These are phyloP conservation scores for Aspergillus unguis DNA, from an alignment of 2,329 filamentous ascomycete species.

Conservation along the genomic window DNA sequence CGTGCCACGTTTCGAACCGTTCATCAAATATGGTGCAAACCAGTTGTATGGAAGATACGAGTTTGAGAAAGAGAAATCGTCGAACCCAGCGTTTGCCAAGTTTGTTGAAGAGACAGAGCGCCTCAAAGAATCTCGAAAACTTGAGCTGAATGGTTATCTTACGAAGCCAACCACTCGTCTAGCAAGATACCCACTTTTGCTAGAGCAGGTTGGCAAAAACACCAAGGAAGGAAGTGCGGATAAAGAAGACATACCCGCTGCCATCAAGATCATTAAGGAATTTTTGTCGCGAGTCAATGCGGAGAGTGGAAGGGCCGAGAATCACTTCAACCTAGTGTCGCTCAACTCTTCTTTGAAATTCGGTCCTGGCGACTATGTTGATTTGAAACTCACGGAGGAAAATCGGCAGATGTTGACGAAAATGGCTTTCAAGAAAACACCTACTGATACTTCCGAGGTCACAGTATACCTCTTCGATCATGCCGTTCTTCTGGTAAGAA, in stretches of 20 bases:
- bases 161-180: conserved; percentile 96
- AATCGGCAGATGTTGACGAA: conserved; percentile 92
- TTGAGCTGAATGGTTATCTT: conserved; percentile 94
- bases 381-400: conserved; percentile 90
- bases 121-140: conserved; percentile 91
- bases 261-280: conserved; percentile 79
- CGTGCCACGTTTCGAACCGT: conserved; percentile 88
- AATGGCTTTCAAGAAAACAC: conserved; percentile 86
- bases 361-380: conserved; percentile 82
- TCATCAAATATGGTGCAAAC: conserved; percentile 93
- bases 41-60: conserved; percentile 97
- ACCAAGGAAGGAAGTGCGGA: conserved; percentile 87
- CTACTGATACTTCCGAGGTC: conserved; percentile 83
- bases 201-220: conserved; percentile 89
- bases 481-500: conserved; percentile 83
- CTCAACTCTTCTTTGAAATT: conserved; percentile 91
- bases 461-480: conserved; percentile 96
- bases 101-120: conserved; percentile 97
- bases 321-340: conserved; percentile 90
- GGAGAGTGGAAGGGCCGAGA: conserved; percentile 95
- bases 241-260: conserved; percentile 86
- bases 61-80: conserved; percentile 91
- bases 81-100: conserved; percentile 78
- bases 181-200: conserved; percentile 84
- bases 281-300: conserved; percentile 85